Evolutionary conservation across 2,329 filamentous ascomycete genomes (phyloP), one percentile per base, ranked within the genome.

Genomic region (Akanthomyces dipterigenus): DNA sequence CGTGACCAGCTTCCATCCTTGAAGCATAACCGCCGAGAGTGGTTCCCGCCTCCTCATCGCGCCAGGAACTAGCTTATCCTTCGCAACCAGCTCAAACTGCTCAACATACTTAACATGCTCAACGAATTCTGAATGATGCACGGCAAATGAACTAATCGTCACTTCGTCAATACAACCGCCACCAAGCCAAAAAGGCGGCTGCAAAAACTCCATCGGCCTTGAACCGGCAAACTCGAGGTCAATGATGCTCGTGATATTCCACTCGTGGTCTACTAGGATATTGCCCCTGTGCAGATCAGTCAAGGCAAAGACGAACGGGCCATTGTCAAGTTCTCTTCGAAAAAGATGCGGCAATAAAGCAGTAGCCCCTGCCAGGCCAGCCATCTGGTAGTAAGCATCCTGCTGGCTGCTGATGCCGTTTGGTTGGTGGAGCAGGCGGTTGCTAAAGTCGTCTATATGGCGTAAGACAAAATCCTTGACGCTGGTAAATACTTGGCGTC

Each of bases 241-340:
- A 48, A 75, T 70, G 0, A 73, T 59, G 63, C 65, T 65, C 50
- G 65, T 70, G 46, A 73, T 66, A 57, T 73, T 72, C 71, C 69
- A 71, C 56, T 73, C 51, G 57, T 71, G 61, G 53, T 75, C 69
- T 26, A 74, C 69, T 36, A 74, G 67, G 45, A 75, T 71, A 56
- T 74, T 74, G 55, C 70, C 72, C 54, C 58, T 63, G 64, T 73
- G 68, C 24, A 74, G 64, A 63, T 74, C 69, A 48, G 70, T 72
- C 42, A 74, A 53, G 54, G 59, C 45, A 46, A 72, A 66, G 58
- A 64, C 54, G 63, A 70, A 72, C 11, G 70, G 69, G 16, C 70
- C 69, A 28, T 69, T 51, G 16, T 46, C 22, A 28, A 65, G 54
- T 7, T 69, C 65, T 34, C 49, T 67, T 57, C 63, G 56, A 49